Percentiles rank a stretch among this genome's conserved stretches.
phyloP scores from a whole-genome alignment of 768 basidiomycete species.

The Trametes elegans region DNA sequence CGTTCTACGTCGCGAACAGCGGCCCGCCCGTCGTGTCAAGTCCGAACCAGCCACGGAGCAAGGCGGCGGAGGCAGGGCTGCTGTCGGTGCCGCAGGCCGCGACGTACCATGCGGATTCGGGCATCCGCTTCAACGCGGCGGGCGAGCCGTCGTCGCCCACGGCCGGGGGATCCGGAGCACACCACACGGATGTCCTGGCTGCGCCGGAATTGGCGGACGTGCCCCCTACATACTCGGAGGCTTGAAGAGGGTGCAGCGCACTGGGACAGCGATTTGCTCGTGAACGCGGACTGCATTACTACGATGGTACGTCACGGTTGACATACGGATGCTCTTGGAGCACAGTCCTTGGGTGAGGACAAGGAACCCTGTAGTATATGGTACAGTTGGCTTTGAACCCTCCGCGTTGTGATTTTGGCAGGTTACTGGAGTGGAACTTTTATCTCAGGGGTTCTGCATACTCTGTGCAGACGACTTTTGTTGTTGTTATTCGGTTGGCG shows the following conservation, averaged over 20 bases:
- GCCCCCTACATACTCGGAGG: slow-evolving; percentile 8
- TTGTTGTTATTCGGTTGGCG: too few species aligned
- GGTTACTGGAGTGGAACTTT: too few species aligned
- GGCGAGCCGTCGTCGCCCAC: slow-evolving; percentile 15
- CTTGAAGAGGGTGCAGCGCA: not conserved
- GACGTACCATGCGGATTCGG: slow-evolving; percentile 22
- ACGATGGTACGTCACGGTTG: too few species aligned
- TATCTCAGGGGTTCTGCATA: too few species aligned
- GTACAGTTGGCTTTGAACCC: too few species aligned
- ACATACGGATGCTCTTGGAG: too few species aligned
- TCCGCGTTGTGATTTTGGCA: too few species aligned
- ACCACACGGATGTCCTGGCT: not conserved
- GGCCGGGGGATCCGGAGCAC: not conserved
- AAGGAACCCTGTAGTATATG: too few species aligned
- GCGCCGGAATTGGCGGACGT: not conserved
- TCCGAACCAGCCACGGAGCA: slow-evolving; percentile 18
- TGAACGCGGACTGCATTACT: too few species aligned
- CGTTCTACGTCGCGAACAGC: slow-evolving; percentile 4
- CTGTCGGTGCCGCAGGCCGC: slow-evolving; percentile 15
- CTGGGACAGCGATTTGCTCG: too few species aligned
- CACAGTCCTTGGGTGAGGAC: too few species aligned
- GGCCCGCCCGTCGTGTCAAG: not conserved
- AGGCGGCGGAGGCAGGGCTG: slow-evolving; percentile 22
- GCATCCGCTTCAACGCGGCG: slow-evolving; percentile 13
- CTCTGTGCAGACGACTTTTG: too few species aligned